Evolutionary conservation across 2,329 filamentous ascomycete genomes (phyloP), one percentile per base, ranked within the genome.

Genomic region (Clarireedia homoeocarpa): DNA sequence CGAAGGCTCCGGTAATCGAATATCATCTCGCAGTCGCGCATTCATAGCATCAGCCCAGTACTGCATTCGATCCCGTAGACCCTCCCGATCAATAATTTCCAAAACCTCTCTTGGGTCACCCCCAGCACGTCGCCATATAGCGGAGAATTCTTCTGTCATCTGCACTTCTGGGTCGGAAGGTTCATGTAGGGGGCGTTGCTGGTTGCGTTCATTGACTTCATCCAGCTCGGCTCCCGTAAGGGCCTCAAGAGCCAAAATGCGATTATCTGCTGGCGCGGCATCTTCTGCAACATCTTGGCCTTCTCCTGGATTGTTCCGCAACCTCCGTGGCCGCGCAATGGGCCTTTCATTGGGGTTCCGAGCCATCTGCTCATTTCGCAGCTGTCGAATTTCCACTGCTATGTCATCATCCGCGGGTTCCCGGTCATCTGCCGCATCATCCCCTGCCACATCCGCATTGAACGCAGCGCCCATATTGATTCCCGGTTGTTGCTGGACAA

Each of bases 401-500:
- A 39, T 58, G 48, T 55, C 52, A 49, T 45, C 61, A 57, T 27
- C 55, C 48, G 34, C 30, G 5, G 56, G 53, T 20, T 48, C 60
- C 50, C 61, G 58, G 24, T 65, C 58, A 55, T 61, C 52, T 10
- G 59, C 55, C 45, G 58, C 61, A 6, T 75, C 75, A n/a, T 72
- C 72, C 6, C 75, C 79, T 10, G 79, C 82, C 66, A 84, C 80
- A 3, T 80, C 81, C 7, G 80, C 65, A 72, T 75, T 58, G 71
- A 76, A 66, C 69, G 73, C 61, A 72, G 65, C 85, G 0, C 84
- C 86, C 75, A 94, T 85, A 65, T 95, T 95, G 63, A 94, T 86
- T 61, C 91, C 86, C 5, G 92, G 94, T 68, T 99, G 94, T 70
- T 99, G 94, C 70, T 99, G 94, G 9, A 99, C 91, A 51, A 99